Evolutionary conservation across 176 grass and related monocot genomes (phyloP), one percentile per base, ranked within the genome.

Genomic region (Zea luxurians): DNA sequence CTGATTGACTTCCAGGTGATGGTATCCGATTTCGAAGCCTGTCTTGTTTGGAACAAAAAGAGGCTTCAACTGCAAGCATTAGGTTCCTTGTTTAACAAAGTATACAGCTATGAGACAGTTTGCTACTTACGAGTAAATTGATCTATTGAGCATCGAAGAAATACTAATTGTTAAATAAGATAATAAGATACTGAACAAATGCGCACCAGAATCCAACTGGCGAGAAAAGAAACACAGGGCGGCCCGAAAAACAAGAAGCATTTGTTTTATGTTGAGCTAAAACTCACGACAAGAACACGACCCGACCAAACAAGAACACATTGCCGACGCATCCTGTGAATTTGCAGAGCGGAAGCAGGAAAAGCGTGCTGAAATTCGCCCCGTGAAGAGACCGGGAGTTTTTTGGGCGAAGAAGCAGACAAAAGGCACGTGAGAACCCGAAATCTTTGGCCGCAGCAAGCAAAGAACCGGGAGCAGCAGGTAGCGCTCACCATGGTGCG

Each of bases 401-500:
- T n/a, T 6, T 40, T 40, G 52, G 16, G 16, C 52, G 50, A 47
- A 55, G 55, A 54, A 82, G 43, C 34, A 50, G 35, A 0, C 17
- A 71, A 13, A 40, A 67, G 47, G 2, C 63, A 74, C 11, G 48
- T 35, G 37, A 80, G 37, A n/a, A 80, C 7, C 45, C 7, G 42
- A 37, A 48, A 52, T 53, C 16, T 4, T 10, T 10, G 7, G 13
- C 60, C 10, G 5, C 0, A 45, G 20, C 1, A 10, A 46, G 5
- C 17, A 16, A 43, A 18, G 3, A 42, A 1, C 17, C 10, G 42
- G 11, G 9, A 61, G 58, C 17, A 41, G 64, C 0, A 58, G 54
- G 7, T 8, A 10, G 55, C 4, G 58, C 77, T 47, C 60, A 85
- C 87, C 87, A 85, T 77, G 87, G 72, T 89, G 71, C 82, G 73